phyloP scores from a whole-genome alignment of 1,139 yeast species.

The Suhomyces atakaporum region DNA sequence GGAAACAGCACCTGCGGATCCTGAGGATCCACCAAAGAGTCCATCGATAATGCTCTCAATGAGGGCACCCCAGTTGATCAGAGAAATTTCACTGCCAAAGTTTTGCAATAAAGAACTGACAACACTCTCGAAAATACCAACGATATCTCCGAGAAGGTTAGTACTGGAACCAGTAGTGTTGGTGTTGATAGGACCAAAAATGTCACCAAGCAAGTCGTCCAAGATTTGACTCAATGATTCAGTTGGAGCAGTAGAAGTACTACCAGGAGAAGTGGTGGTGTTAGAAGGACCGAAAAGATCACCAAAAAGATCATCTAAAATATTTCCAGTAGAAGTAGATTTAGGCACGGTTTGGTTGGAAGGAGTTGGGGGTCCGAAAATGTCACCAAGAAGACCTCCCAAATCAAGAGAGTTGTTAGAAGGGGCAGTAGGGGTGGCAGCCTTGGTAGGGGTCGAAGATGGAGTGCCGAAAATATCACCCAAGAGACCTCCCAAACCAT shows the following conservation, averaged over 20 bases:
- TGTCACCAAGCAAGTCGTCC: conserved; percentile 14
- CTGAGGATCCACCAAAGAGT: conserved; percentile 20
- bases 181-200: conserved; percentile 15
- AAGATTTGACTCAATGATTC: conserved; percentile 12
- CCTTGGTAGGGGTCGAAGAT: conserved; percentile 10
- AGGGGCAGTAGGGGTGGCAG: conserved; percentile 14
- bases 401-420: conserved; percentile 9
- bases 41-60: conserved; percentile 15
- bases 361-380: conserved; percentile 10
- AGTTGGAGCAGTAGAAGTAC: conserved; percentile 16
- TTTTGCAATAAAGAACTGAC: conserved; percentile 15
- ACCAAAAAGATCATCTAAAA: conserved; percentile 10
- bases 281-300: conserved; percentile 14
- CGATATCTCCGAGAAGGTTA: conserved; percentile 24
- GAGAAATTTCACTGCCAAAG: conserved; percentile 9
- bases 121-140: conserved; percentile 19
- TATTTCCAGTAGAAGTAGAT: conserved; percentile 5
- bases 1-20: conserved; percentile 10
- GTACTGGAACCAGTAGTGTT: conserved; percentile 15
- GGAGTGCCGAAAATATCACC: conserved; percentile 17
- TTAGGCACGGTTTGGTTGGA: conserved; percentile 2
- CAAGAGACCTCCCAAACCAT: conserved; percentile 17
- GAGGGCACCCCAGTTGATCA: conserved; percentile 11
- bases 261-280: conserved; percentile 15
- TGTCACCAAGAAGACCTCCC: conserved; percentile 7